Percentiles rank a stretch among this genome's conserved stretches.
Conservation (phyloP, 495 filamentous ascomycete species). For the Clavariopsis aquatica region DNA sequence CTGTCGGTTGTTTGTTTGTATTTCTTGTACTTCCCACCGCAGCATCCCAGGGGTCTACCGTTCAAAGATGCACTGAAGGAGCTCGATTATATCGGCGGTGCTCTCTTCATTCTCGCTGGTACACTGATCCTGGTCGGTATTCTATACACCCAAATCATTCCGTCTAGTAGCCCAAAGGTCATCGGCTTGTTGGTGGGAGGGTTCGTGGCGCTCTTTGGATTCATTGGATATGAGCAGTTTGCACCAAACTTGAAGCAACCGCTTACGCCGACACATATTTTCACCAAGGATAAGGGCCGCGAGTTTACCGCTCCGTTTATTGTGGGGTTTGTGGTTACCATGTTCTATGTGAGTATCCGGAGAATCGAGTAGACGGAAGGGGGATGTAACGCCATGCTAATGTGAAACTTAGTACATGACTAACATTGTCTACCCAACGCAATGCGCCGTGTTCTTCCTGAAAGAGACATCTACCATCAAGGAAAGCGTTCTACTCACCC, state of each 20-base stretch:
- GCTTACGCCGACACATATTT: slow-evolving; percentile 39
- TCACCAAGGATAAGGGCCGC: slow-evolving; percentile 36
- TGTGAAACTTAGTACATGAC: slow-evolving; percentile 33
- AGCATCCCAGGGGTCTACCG: slow-evolving; percentile 36
- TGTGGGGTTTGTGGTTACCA: slow-evolving; percentile 38
- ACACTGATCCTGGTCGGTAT: slow-evolving; percentile 37
- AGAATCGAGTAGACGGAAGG: too few relatives aligned
- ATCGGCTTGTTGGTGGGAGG: slow-evolving; percentile 38
- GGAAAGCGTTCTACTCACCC: neutral
- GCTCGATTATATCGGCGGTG: slow-evolving; percentile 37
- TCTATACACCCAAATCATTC: slow-evolving; percentile 36
- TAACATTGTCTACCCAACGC: slow-evolving; percentile 37
- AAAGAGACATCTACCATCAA: slow-evolving; percentile 16
- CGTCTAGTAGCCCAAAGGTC: slow-evolving; percentile 38
- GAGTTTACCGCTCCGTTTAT: slow-evolving; percentile 40
- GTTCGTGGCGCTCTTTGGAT: slow-evolving; percentile 29
- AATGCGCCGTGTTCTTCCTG: slow-evolving; percentile 35
- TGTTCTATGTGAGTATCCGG: slow-evolving; percentile 41
- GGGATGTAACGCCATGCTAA: too few relatives aligned
- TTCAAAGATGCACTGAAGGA: slow-evolving; percentile 30
- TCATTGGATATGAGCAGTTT: slow-evolving; percentile 35
- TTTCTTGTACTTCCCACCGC: slow-evolving; percentile 37
- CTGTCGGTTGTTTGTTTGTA: slow-evolving; percentile 32
- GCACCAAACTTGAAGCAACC: slow-evolving; percentile 36
- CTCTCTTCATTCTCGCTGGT: slow-evolving; percentile 35